Evolutionary conservation across 306 rosid species (phyloP).

Genomic region (Vigna nakashimae): DNA sequence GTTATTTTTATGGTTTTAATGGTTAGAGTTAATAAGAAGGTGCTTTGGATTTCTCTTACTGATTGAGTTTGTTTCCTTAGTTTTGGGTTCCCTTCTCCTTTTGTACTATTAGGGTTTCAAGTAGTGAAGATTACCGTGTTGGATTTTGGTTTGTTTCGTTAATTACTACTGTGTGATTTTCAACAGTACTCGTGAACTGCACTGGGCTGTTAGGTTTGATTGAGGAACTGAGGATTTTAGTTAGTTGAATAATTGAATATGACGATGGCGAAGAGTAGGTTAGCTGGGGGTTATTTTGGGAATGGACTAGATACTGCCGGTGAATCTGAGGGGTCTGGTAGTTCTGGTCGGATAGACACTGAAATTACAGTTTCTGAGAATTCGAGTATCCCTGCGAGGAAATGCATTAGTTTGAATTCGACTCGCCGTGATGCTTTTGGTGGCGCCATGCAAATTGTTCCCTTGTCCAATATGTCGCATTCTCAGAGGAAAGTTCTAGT

Average conservation of each 20-base stretch:
- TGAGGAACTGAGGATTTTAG: constrained; percentile 10
- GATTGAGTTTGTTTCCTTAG: not conserved
- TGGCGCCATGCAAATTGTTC: constrained; percentile 60
- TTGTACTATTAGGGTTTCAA: constrained; percentile 27
- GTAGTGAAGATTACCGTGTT: not conserved
- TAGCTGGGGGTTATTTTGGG: constrained; percentile 61
- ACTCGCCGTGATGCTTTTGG: constrained; percentile 46
- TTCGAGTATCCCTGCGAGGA: constrained; percentile 64
- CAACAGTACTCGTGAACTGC: constrained; percentile 21
- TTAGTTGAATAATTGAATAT: constrained; percentile 21
- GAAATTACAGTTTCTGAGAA: constrained; percentile 77
- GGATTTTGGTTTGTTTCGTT: not conserved
- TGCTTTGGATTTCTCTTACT: not conserved
- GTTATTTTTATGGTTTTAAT: not conserved
- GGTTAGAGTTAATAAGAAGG: not conserved
- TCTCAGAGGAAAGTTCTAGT: constrained; percentile 62
- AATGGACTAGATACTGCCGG: constrained; percentile 59
- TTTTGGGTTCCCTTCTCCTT: not conserved
- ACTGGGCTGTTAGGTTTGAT: constrained; percentile 4
- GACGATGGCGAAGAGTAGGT: constrained; percentile 60
- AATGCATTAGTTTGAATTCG: constrained; percentile 68
- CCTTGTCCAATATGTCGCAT: constrained; percentile 58
- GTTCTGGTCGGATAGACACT: constrained; percentile 73
- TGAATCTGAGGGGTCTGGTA: constrained; percentile 84
- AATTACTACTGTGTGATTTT: constrained; percentile 22